These are phyloP conservation scores for Yarrowia sp. DNA, from an alignment of 805 yeast species.

Conservation along the genomic window DNA sequence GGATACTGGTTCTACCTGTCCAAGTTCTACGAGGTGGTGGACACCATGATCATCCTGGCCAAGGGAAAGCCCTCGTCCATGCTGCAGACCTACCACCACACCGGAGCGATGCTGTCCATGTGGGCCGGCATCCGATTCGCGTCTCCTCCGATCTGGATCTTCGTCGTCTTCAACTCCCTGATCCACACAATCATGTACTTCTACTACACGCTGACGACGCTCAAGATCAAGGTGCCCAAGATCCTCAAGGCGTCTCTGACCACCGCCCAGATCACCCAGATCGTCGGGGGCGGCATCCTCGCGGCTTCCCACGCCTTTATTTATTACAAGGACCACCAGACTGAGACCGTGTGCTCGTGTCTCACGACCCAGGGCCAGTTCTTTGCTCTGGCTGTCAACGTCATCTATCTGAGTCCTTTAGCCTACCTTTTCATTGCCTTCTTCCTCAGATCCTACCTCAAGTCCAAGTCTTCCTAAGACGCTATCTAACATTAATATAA, in stretches of 20 bases:
- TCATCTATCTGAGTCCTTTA: constrained; percentile 63
- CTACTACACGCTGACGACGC: constrained; percentile 60
- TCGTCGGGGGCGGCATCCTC: constrained; percentile 63
- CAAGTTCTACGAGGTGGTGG: constrained; percentile 69
- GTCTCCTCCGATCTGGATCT: constrained; percentile 77
- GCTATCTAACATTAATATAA: no score
- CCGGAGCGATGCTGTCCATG: constrained; percentile 80
- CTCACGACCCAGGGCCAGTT: constrained; percentile 59
- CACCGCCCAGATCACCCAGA: constrained; percentile 65
- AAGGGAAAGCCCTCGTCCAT: constrained; percentile 67
- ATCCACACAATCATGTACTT: constrained; percentile 74
- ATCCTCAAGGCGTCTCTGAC: constrained; percentile 59
- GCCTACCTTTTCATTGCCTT: constrained; percentile 64
- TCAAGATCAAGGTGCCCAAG: constrained; percentile 57
- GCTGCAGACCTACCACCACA: constrained; percentile 71
- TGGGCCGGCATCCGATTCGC: constrained; percentile 72
- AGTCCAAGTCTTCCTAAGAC: not conserved
- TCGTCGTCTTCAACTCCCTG: constrained; percentile 75
- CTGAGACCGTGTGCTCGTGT: constrained; percentile 48
- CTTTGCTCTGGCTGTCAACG: constrained; percentile 60
- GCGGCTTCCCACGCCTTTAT: constrained; percentile 65
- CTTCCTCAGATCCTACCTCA: constrained; percentile 47
- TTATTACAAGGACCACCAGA: constrained; percentile 51
- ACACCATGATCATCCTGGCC: constrained; percentile 62
- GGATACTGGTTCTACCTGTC: constrained; percentile 68